phyloP scores from a whole-genome alignment of 352 stramenopile species.

The Globisporangium emineosum region DNA sequence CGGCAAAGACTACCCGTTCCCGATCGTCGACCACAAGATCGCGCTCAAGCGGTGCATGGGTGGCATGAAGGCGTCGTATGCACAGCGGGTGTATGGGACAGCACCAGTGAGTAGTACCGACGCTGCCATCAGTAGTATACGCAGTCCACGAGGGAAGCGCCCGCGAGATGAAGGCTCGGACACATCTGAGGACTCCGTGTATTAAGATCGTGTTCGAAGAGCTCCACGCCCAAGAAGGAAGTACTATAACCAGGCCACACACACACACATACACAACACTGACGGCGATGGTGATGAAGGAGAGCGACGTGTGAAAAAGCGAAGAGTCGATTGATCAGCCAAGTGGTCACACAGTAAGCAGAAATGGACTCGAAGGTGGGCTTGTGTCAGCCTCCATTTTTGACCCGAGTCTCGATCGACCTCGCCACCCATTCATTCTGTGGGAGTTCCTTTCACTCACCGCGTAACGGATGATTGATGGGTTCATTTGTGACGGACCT shows the following conservation, averaged over 20 bases:
- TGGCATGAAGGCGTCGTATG: conserved; percentile 86
- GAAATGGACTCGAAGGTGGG: too few relatives aligned
- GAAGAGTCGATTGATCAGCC: too few relatives aligned
- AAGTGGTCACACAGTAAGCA: too few relatives aligned
- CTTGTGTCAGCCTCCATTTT: too few relatives aligned
- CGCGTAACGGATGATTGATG: too few relatives aligned
- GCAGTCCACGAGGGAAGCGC: conserved; percentile 9
- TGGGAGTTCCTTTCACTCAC: too few relatives aligned
- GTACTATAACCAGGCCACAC: conserved; percentile 1
- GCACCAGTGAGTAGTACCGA: background rate
- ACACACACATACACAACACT: too few relatives aligned
- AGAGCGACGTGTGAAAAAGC: too few relatives aligned
- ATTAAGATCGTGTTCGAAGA: conserved; percentile 67
- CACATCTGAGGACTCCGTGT: conserved; percentile 12
- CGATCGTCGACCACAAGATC: conserved; percentile 90
- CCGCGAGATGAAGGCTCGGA: conserved; percentile 11
- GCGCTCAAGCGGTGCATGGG: conserved; percentile 57
- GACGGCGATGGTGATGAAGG: too few relatives aligned
- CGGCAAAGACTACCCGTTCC: conserved; percentile 93
- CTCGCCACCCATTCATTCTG: too few relatives aligned
- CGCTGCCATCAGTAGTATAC: background rate
- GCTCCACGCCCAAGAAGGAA: conserved; percentile 64
- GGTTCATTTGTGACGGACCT: too few relatives aligned
- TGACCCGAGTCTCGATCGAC: too few relatives aligned
- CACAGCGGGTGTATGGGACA: conserved; percentile 19